A percentile compares a stretch with the other conserved stretches of the same genome.
phyloP scores from a whole-genome alignment of 768 basidiomycete genomes.

The Baorangia bicolor region DNA sequence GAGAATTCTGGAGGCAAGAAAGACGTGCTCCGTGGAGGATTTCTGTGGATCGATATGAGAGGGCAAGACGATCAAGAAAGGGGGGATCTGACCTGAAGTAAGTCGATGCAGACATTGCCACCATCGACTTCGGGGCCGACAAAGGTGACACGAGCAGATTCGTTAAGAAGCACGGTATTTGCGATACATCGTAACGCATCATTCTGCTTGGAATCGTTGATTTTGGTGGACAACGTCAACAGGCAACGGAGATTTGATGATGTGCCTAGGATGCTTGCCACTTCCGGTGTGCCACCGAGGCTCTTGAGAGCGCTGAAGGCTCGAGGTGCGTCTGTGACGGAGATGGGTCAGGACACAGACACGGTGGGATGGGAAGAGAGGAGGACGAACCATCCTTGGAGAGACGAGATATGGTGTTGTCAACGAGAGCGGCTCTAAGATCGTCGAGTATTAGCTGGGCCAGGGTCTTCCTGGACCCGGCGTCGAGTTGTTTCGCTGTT shows the following conservation, averaged over 20 bases:
- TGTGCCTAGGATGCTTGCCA: slow-evolving; percentile 59
- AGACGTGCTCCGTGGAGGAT: slow-evolving; percentile 63
- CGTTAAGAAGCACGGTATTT: slow-evolving; percentile 73
- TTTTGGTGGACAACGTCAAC: slow-evolving; percentile 46
- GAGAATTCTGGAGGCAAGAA: slow-evolving; percentile 73
- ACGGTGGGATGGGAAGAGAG: background rate
- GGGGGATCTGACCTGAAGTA: slow-evolving; percentile 53
- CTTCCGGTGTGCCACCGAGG: slow-evolving; percentile 67
- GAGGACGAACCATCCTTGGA: slow-evolving; percentile 50
- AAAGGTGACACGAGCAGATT: slow-evolving; percentile 57
- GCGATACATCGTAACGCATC: slow-evolving; percentile 78
- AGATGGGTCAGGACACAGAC: background rate
- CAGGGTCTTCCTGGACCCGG: slow-evolving; percentile 49
- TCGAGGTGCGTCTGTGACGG: slow-evolving; percentile 55
- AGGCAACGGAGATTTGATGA: slow-evolving; percentile 57
- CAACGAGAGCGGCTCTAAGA: slow-evolving; percentile 39
- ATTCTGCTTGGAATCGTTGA: slow-evolving; percentile 57
- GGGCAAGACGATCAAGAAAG: slow-evolving; percentile 13
- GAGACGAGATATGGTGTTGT: slow-evolving; percentile 47
- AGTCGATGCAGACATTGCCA: slow-evolving; percentile 50
- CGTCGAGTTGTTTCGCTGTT: slow-evolving; percentile 30
- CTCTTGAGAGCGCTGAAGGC: slow-evolving; percentile 74
- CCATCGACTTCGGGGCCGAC: slow-evolving; percentile 61
- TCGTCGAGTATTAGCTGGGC: slow-evolving; percentile 61
- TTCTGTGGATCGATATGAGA: slow-evolving; percentile 43